Base-by-base conservation (phyloP, 176 grass and related monocot genomes). In the Avena atlantica region DNA sequence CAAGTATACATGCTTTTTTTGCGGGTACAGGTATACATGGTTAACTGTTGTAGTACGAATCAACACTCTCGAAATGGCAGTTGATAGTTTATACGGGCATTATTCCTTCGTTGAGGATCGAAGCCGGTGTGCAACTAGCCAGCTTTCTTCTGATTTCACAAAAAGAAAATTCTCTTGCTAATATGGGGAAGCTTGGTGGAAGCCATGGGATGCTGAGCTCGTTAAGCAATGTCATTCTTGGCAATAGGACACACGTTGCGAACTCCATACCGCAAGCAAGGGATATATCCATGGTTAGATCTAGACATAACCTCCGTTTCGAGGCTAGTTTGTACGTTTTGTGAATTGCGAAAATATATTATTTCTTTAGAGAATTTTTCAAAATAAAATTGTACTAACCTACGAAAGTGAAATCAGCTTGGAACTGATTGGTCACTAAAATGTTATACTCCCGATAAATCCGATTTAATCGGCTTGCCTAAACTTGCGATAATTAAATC, bases 151-250 rank as follows among this genome's bases (percentile, higher is more conserved):
- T 70, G 20, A 61, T 21, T 56, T 17, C 5, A 7, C 53, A 6
- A 56, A 56, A 19, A 1, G 16, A 70, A 12, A 61, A 23, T 21
- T 62, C 12, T 53, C 69, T 55, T 64, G 57, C 12, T 36, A 12
- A 37, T 58, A 53, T 12, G 13, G 51, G 24, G 4, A 34, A 82
- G 8, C 61, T 76, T 50, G 6, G 3, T 81, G 52, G 25, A 47
- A 31, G 29, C 12, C 45, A 19, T 7, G 40, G 37, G 78, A 77
- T 52, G 70, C 61, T 78, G 23, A 68, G 29, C 58, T 82, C 61
- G 3, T 11, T 52, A 90, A 90, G 51, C 64, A 78, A 90, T 70
- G 51, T 61, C 57, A 55, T 62, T 86, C 37, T 70, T 78, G 78
- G 63, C 37, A 78, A 82, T 57, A 20, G 6, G 11, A 70, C 83